These are phyloP conservation scores for Neonectria faginata DNA, from an alignment of 2,329 filamentous ascomycete genomes.

Conservation along the genomic window DNA sequence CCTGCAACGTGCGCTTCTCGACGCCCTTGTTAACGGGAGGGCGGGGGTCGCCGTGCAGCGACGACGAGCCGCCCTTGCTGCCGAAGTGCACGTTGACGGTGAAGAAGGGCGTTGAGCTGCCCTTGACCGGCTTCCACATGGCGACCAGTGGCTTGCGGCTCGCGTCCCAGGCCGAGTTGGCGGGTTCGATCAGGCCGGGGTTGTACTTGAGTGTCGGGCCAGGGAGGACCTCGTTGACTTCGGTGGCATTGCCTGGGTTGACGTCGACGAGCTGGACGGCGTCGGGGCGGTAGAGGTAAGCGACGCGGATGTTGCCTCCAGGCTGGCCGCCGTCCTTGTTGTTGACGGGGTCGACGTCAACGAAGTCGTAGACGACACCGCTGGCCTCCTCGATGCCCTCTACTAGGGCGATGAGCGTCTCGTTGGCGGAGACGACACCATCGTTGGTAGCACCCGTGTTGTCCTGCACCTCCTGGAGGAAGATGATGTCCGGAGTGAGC, in stretches of 20 bases:
- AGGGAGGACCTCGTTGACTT: constrained; percentile 68
- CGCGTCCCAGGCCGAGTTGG: constrained; percentile 67
- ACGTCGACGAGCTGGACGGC: constrained; percentile 69
- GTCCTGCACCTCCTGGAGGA: constrained; percentile 79
- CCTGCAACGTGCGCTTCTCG: constrained; percentile 66
- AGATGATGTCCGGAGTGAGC: constrained; percentile 72
- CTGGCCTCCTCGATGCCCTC: constrained; percentile 62
- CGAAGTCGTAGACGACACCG: constrained; percentile 68
- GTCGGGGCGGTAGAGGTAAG: constrained; percentile 75
- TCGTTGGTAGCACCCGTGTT: constrained; percentile 71
- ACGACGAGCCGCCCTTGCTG: constrained; percentile 74
- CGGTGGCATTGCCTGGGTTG: constrained; percentile 65
- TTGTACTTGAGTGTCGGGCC: constrained; percentile 72
- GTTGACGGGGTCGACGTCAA: constrained; percentile 69
- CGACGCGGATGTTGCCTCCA: constrained; percentile 78
- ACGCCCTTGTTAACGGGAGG: constrained; percentile 76
- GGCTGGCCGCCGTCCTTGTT: constrained; percentile 73
- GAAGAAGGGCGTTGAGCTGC: constrained; percentile 68
- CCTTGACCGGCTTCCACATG: constrained; percentile 70
- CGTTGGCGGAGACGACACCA: constrained; percentile 66
- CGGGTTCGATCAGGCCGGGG: constrained; percentile 75
- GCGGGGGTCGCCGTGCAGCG: constrained; percentile 72
- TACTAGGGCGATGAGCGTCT: constrained; percentile 68
- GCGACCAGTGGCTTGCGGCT: constrained; percentile 77
- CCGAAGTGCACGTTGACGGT: constrained; percentile 78